Percentiles rank a stretch among this genome's conserved stretches.
Evolutionary conservation across 441 rosid genomes (phyloP).

Genomic region (Eruca vesicaria): DNA sequence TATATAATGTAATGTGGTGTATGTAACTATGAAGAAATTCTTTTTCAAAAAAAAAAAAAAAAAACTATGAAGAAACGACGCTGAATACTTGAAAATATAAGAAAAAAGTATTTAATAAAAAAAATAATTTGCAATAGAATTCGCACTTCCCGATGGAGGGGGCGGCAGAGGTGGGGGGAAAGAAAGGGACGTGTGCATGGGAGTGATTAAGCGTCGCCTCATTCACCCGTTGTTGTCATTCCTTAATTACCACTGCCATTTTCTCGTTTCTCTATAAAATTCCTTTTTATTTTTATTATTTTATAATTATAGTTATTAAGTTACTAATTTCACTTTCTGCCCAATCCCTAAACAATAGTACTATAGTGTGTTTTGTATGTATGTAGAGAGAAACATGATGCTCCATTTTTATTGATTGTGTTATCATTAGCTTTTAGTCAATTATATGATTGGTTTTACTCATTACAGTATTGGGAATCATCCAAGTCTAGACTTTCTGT

Average conservation of each 20-base stretch:
- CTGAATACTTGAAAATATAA: background rate
- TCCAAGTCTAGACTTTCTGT: constrained; percentile 34
- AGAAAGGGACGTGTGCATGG: constrained; percentile 97
- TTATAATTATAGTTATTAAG: background rate
- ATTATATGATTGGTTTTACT: constrained; percentile 30
- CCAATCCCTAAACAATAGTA: background rate
- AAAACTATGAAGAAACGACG: too few relatives aligned
- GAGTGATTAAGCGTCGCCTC: constrained; percentile 70
- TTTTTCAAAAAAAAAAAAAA: background rate
- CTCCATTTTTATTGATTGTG: constrained; percentile 34
- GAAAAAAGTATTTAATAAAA: background rate
- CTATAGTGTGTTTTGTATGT: background rate
- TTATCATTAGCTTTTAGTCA: constrained; percentile 34
- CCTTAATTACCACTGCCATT: constrained; percentile 46
- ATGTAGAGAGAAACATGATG: constrained; percentile 26
- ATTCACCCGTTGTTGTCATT: constrained; percentile 85
- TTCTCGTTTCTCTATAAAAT: constrained; percentile 64
- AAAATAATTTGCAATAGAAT: constrained; percentile 48
- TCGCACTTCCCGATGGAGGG: constrained; percentile 51
- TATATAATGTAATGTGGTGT: background rate
- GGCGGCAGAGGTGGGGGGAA: constrained; percentile 43
- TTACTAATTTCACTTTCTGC: constrained; percentile 3
- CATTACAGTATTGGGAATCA: constrained; percentile 25
- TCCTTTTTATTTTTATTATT: constrained; percentile 38
- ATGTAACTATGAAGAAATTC: background rate